Conservation (phyloP, 202 grass and related monocot species). For the Saccharum hybrid region DNA sequence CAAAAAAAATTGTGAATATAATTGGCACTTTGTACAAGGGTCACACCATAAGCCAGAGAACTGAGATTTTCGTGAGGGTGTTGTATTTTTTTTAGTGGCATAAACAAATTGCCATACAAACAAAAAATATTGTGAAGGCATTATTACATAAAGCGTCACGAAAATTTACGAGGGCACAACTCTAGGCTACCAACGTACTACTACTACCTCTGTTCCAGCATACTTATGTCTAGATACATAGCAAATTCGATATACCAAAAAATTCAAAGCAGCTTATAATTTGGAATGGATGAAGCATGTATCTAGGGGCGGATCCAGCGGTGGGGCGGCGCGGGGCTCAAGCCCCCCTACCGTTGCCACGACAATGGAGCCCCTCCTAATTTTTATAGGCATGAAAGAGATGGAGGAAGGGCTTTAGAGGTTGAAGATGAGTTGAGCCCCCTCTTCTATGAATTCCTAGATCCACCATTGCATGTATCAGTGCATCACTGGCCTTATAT, state of each 20-base stretch:
- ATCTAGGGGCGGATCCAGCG: not conserved
- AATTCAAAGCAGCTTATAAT: too few relatives aligned
- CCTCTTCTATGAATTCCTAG: too few relatives aligned
- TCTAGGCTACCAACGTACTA: not conserved
- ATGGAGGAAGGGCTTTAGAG: too few relatives aligned
- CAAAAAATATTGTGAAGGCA: not conserved
- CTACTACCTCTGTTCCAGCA: not conserved
- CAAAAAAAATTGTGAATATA: not conserved
- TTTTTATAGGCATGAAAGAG: too few relatives aligned
- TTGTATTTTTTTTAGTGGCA: not conserved
- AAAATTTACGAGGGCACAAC: not conserved
- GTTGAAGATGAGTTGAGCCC: too few relatives aligned
- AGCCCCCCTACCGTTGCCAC: too few relatives aligned
- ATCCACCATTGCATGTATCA: not conserved
- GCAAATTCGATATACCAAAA: too few relatives aligned
- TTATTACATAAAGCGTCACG: not conserved
- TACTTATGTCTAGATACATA: too few relatives aligned
- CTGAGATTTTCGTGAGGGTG: not conserved
- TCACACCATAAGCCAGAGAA: not conserved
- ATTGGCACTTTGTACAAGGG: not conserved
- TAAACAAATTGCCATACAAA: not conserved
- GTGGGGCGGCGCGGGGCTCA: too few relatives aligned
- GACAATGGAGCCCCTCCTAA: too few relatives aligned
- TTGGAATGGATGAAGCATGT: not conserved
- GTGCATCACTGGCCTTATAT: not conserved